Percentiles rank a stretch among this genome's conserved stretches.
phyloP scores from a whole-genome alignment of 164 flowering plant species.

The Amborella trichopoda region DNA sequence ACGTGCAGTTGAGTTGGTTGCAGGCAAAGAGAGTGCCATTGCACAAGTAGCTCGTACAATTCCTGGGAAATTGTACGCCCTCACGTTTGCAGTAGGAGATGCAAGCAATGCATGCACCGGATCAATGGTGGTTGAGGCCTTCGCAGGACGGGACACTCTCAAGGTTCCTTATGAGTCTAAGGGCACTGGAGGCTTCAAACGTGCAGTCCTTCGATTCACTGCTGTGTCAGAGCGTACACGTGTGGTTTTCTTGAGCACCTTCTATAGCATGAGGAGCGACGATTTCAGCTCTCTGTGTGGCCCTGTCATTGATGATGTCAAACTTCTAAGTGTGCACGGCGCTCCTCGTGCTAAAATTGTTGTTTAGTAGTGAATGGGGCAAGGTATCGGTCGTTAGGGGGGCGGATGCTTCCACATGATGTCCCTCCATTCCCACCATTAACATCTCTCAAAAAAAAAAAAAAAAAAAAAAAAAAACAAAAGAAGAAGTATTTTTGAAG shows the following conservation, averaged over 20 bases:
- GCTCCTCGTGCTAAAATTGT: neutral
- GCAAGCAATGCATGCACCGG: slow-evolving; percentile 59
- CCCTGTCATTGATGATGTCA: slow-evolving; percentile 67
- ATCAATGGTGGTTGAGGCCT: slow-evolving; percentile 59
- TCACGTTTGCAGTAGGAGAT: slow-evolving; percentile 59
- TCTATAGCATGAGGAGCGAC: slow-evolving; percentile 48
- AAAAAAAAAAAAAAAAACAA: too few species aligned
- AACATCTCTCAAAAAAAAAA: too few species aligned
- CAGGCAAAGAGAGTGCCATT: slow-evolving; percentile 72
- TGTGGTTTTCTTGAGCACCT: slow-evolving; percentile 50
- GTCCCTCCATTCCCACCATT: too few species aligned
- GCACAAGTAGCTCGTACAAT: slow-evolving; percentile 49
- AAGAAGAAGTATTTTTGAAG: too few species aligned
- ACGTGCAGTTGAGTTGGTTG: slow-evolving; percentile 69
- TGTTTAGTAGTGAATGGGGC: too few species aligned
- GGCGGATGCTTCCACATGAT: too few species aligned
- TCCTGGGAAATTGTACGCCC: slow-evolving; percentile 32
- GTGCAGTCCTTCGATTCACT: slow-evolving; percentile 34
- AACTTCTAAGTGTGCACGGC: slow-evolving; percentile 22
- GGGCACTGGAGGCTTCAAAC: slow-evolving; percentile 69
- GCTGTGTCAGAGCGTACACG: slow-evolving; percentile 37
- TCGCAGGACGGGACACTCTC: slow-evolving; percentile 32
- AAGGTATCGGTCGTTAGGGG: too few species aligned
- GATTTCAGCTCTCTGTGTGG: slow-evolving; percentile 63
- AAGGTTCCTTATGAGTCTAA: slow-evolving; percentile 46